Evolutionary conservation across 176 grass and related monocot genomes (phyloP), one percentile per base, ranked within the genome.

Genomic region (Oryza meyeriana): DNA sequence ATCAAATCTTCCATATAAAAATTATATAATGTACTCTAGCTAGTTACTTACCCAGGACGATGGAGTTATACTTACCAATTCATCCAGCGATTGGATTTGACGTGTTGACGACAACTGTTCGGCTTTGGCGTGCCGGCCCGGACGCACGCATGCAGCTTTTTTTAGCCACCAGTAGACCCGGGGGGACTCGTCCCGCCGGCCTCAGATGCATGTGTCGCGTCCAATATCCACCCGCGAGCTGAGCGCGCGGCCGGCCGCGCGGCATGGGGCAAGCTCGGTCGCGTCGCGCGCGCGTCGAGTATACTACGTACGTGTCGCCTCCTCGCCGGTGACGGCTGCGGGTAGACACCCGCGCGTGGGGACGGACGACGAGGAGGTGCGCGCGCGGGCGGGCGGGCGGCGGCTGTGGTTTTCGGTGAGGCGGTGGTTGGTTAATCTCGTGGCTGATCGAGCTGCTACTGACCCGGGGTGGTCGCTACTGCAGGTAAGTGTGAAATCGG

Each of bases 101-200:
- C 55, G 55, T 59, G 72, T 38, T 76, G 81, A 76, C 62, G 41
- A 35, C 16, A 50, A 57, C 61, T 52, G 16, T 27, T 71, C 17
- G 38, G 83, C 66, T 85, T 71, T 13, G 66, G 76, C 83, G 75
- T 71, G 76, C 83, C 75, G 57, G 41, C 57, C 35, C 50, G 34
- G 50, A 71, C 73, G 66, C 55, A 3, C 67, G 8, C 40, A 17
- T 30, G 72, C 81, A 76, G 44, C 63, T 76, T n/a, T n/a, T n/a
- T n/a, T 76, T 75, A 20, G 58, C 55, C 20, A 32, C 18, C 3
- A 4, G 61, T 1, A 18, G 79, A 55, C 50, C 50, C n/a, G 55
- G 65, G 65, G 77, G 74, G 33, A 35, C 50, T 55, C 74, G 83
- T 35, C 36, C 48, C 35, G 50, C 52, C 35, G 50, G 50, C 66